These are phyloP conservation scores for Lepidopterella palustris DNA, from an alignment of 495 filamentous ascomycete genomes.

Conservation along the genomic window DNA sequence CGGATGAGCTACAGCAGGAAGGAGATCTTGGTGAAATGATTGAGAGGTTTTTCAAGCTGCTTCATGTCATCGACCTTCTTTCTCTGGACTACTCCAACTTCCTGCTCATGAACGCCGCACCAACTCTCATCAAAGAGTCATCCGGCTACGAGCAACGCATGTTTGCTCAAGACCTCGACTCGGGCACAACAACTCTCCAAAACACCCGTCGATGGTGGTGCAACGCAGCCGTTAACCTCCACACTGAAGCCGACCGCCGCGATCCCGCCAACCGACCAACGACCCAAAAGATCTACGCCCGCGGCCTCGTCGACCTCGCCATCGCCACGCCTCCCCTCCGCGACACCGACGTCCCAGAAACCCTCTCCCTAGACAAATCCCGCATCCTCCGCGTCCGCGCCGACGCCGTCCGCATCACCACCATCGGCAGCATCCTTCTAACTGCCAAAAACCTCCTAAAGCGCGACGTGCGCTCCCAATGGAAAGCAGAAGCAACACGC, in stretches of 20 bases:
- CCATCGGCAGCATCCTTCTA: constrained; percentile 72
- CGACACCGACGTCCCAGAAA: constrained; percentile 67
- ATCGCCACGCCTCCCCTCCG: constrained; percentile 54
- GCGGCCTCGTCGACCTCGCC: constrained; percentile 59
- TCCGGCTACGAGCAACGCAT: constrained; percentile 70
- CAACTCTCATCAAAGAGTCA: constrained; percentile 73
- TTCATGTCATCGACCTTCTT: constrained; percentile 81
- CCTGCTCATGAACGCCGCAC: constrained; percentile 72
- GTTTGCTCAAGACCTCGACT: constrained; percentile 64
- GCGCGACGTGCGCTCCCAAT: constrained; percentile 80
- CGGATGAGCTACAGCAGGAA: constrained; percentile 51
- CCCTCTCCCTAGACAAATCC: constrained; percentile 69
- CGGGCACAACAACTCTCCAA: constrained; percentile 50
- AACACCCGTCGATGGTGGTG: constrained; percentile 68
- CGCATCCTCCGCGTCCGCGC: constrained; percentile 62
- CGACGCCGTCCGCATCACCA: constrained; percentile 66
- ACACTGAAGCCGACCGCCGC: constrained; percentile 63
- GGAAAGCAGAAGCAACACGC: constrained; percentile 79
- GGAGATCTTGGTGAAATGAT: constrained; percentile 69
- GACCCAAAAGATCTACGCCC: constrained; percentile 70
- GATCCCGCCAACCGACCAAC: constrained; percentile 60
- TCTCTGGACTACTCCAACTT: constrained; percentile 96
- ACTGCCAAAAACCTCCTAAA: constrained; percentile 95
- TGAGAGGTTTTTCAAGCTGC: constrained; percentile 72
- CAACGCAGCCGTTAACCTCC: constrained; percentile 58